Conservation (phyloP, 176 grass and related monocot genomes). For the Alloteropsis semialata region DNA sequence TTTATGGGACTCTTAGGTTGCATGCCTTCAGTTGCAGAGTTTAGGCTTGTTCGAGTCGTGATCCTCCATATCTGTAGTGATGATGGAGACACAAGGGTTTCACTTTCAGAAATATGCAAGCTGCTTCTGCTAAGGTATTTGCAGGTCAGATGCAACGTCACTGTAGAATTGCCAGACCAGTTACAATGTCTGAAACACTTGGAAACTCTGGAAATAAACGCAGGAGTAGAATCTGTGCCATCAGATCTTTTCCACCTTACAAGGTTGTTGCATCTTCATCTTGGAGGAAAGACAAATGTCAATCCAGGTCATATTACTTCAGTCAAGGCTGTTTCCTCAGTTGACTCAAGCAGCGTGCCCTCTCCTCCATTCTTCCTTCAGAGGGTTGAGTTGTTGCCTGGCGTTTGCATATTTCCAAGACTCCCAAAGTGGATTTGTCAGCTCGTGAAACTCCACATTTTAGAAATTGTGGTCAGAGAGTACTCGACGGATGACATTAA, state of each 20-base stretch:
- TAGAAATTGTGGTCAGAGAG: not conserved
- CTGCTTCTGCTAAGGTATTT: slow-evolving; percentile 2
- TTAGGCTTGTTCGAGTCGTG: not conserved
- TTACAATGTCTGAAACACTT: not conserved
- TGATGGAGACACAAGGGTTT: not conserved
- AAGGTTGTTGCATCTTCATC: not conserved
- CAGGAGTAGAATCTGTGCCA: not conserved
- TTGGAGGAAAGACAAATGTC: too few relatives aligned
- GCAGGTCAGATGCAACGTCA: not conserved
- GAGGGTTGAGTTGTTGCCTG: not conserved
- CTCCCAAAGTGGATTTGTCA: not conserved
- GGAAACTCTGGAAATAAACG: not conserved
- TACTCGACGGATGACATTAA: not conserved
- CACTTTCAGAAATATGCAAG: not conserved
- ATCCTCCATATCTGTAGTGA: not conserved
- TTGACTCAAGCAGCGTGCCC: not conserved
- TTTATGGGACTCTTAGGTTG: not conserved
- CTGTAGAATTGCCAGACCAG: not conserved
- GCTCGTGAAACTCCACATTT: not conserved
- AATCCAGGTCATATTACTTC: too few relatives aligned
- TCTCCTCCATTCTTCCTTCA: not conserved
- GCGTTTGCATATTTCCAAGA: not conserved
- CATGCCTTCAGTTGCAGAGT: not conserved
- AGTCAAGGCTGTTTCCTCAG: too few relatives aligned
- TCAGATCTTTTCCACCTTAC: not conserved